Evolutionary conservation across 371 early-diverging fungal genomes (phyloP).

Genomic region (Conidiobolus incongruus): DNA sequence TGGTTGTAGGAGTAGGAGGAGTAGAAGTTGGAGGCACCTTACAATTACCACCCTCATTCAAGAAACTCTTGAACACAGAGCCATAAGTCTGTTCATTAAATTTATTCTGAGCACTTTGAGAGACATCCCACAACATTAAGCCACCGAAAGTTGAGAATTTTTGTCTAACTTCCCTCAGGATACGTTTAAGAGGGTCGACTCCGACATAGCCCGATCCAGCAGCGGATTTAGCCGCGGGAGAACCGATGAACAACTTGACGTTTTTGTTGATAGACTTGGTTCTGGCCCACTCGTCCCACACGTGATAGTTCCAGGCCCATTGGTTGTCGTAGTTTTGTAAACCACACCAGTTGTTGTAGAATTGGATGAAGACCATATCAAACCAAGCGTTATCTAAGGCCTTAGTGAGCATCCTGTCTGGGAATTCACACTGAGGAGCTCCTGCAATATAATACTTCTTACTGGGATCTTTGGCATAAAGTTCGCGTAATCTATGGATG

Average conservation of each 20-base stretch:
- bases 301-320: conserved; percentile 25
- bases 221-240: conserved; percentile 32
- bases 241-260: conserved; percentile 28
- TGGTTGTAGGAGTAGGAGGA: background rate
- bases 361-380: conserved; percentile 34
- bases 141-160: conserved; percentile 27
- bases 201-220: conserved; percentile 26
- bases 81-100: background rate
- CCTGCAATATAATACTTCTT: conserved; percentile 32
- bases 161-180: conserved; percentile 12
- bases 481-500: conserved; percentile 16
- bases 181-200: conserved; percentile 13
- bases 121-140: conserved; percentile 43
- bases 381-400: conserved; percentile 9
- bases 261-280: conserved; percentile 25
- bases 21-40: background rate
- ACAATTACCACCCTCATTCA: background rate
- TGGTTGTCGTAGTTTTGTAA: conserved; percentile 11
- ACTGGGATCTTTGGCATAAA: conserved; percentile 7
- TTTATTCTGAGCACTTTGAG: conserved; percentile 1
- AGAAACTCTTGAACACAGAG: background rate
- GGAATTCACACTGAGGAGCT: conserved; percentile 54
- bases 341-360: conserved; percentile 44
- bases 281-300: conserved; percentile 29
- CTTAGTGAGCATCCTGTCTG: conserved; percentile 11